Percentiles rank a stretch among this genome's conserved stretches.
phyloP scores from a whole-genome alignment of 805 yeast genomes.

The Metschnikowia gelsemii region DNA sequence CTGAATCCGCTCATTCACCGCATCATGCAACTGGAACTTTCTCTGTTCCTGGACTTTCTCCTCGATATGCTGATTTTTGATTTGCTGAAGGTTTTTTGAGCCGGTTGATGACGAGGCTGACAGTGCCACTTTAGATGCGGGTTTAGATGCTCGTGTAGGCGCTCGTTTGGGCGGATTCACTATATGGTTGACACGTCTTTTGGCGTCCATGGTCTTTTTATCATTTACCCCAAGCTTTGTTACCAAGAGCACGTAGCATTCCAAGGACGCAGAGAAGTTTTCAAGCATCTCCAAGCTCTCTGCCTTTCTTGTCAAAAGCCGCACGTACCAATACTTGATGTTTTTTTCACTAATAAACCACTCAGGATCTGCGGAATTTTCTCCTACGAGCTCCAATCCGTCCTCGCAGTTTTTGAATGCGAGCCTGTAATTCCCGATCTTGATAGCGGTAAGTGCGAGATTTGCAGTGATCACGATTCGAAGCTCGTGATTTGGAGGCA shows the following conservation, averaged over 20 bases:
- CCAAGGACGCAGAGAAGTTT: constrained; percentile 60
- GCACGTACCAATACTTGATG: constrained; percentile 70
- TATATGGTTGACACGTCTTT: constrained; percentile 68
- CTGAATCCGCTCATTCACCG: constrained; percentile 52
- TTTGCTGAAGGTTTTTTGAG: constrained; percentile 28
- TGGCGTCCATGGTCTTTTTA: constrained; percentile 71
- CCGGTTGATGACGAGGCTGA: not conserved
- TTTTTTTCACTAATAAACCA: constrained; percentile 48
- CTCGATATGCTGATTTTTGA: constrained; percentile 33
- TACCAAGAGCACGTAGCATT: constrained; percentile 59
- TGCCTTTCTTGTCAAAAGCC: constrained; percentile 67
- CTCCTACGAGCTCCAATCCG: constrained; percentile 43
- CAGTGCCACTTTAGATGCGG: constrained; percentile 16
- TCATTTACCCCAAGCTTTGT: constrained; percentile 62
- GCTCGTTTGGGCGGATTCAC: constrained; percentile 54
- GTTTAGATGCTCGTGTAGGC: too few species aligned
- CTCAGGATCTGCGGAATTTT: constrained; percentile 26
- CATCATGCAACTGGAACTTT: constrained; percentile 60
- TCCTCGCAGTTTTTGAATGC: constrained; percentile 48
- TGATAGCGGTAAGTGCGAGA: constrained; percentile 60
- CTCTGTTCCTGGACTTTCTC: constrained; percentile 17
- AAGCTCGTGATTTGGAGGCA: constrained; percentile 65
- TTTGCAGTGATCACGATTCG: constrained; percentile 73
- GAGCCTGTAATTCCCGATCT: constrained; percentile 65
- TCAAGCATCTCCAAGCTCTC: constrained; percentile 85